Conservation (phyloP, 1,284 basidiomycete genomes). For the Papiliotrema nemorosa region DNA sequence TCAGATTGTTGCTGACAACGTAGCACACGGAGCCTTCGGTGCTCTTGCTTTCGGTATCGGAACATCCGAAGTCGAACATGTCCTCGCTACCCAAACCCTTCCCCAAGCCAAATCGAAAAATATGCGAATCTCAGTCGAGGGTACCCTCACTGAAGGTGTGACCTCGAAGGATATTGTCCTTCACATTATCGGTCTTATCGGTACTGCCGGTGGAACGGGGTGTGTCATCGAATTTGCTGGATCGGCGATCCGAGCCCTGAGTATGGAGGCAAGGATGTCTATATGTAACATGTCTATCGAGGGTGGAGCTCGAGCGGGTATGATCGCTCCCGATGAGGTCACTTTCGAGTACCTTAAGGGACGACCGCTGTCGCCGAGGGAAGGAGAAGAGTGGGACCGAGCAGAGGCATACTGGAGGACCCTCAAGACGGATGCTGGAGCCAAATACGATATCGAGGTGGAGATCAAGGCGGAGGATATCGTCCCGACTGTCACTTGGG, state of each 20-base stretch:
- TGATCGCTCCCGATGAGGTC: slow-evolving; percentile 90
- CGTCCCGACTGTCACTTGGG: slow-evolving; percentile 93
- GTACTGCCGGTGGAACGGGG: slow-evolving; percentile 91
- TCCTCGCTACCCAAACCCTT: slow-evolving; percentile 91
- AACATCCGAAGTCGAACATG: slow-evolving; percentile 95
- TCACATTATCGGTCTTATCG: slow-evolving; percentile 89
- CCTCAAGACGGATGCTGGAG: slow-evolving; percentile 78
- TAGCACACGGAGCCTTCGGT: slow-evolving; percentile 92
- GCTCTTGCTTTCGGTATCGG: slow-evolving; percentile 95
- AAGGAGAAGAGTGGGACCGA: slow-evolving; percentile 80
- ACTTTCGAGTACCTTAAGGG: slow-evolving; percentile 84
- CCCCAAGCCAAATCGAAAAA: slow-evolving; percentile 91
- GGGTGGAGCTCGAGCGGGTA: slow-evolving; percentile 88
- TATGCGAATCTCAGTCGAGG: slow-evolving; percentile 91
- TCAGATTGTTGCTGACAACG: slow-evolving; percentile 1
- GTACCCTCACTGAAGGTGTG: slow-evolving; percentile 78
- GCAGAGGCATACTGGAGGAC: slow-evolving; percentile 87
- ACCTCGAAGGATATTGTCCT: slow-evolving; percentile 93
- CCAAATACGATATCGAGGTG: slow-evolving; percentile 84
- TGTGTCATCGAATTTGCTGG: slow-evolving; percentile 92
- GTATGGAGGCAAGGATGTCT: slow-evolving; percentile 95
- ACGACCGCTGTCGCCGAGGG: slow-evolving; percentile 73
- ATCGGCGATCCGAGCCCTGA: slow-evolving; percentile 82
- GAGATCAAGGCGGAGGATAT: slow-evolving; percentile 84
- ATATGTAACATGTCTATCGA: slow-evolving; percentile 99